These are phyloP conservation scores for Auriscalpium orientale DNA, from an alignment of 768 basidiomycete genomes.

Conservation along the genomic window DNA sequence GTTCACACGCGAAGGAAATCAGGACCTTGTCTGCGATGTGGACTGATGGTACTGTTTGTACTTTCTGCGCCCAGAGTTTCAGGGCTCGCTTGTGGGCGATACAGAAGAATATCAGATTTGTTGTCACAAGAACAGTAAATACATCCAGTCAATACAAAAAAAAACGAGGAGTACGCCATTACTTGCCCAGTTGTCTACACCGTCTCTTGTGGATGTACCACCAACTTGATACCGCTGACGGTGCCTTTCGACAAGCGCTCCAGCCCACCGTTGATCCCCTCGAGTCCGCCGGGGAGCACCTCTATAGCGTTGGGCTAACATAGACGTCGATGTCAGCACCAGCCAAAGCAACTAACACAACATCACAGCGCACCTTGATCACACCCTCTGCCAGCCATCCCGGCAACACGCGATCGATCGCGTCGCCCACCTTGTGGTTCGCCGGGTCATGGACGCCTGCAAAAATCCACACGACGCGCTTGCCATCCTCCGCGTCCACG, in stretches of 20 bases:
- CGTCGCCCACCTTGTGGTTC: constrained; percentile 1
- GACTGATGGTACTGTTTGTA: too few species aligned
- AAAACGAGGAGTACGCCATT: too few species aligned
- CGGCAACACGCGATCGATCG: constrained; percentile 1
- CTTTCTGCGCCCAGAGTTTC: too few species aligned
- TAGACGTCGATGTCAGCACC: background rate
- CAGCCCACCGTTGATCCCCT: constrained; percentile 18
- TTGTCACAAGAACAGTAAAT: too few species aligned
- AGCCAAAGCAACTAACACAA: background rate
- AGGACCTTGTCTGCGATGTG: constrained; percentile 40
- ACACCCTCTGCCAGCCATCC: constrained; percentile 2
- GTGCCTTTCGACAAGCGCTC: constrained; percentile 12
- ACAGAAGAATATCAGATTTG: too few species aligned
- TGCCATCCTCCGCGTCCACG: background rate
- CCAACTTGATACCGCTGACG: constrained; percentile 21
- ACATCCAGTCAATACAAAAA: too few species aligned
- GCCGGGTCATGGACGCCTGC: background rate
- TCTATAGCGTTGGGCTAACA: constrained; percentile 19
- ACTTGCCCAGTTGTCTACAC: too few species aligned
- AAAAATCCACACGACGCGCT: background rate
- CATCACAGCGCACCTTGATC: constrained; percentile 3
- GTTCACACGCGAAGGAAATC: constrained; percentile 57
- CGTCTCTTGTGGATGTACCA: constrained; percentile 3
- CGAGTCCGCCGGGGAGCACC: constrained; percentile 16
- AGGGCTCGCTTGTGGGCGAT: too few species aligned